Base-by-base conservation (phyloP, 106 monocot genomes). In the Acanthochlamys bracteata region DNA sequence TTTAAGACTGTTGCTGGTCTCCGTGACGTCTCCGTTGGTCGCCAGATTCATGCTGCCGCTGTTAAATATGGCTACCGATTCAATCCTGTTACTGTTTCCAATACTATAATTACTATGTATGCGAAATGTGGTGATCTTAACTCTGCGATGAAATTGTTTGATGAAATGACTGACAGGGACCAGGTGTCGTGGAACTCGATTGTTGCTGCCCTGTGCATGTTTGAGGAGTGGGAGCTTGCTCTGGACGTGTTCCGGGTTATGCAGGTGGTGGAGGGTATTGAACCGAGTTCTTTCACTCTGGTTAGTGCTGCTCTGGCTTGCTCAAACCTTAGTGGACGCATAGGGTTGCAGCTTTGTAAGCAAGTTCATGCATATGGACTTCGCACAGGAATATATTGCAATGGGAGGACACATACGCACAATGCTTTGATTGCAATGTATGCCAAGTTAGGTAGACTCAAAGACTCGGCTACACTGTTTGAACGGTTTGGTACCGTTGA, bases 371-470 rank as follows among this genome's bases (percentile, higher is more conserved):
- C 75, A 0, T 79, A 75, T 25, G 93, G 83, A 4, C 40, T 94
- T 51, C 67, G 90, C 1, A 66, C 63, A 11, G 84, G 89, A 19
- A 64, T 89, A 10, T 86, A 85, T 23, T 41, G 39, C 8, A 73
- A 78, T 22, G 79, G 68, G 16, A 78, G 74, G 73, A 82, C 77
- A 3, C 84, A 84, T 61, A 58, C 79, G 0, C 77, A 75, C 45
- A 94, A 94, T 60, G 73, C 94, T 7, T 42, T 94, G 69, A 72
- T 89, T 0, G 45, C 81, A 16, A 86, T 94, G 84, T 94, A 90
- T 45, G 89, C 86, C 0, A 89, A 82, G 61, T 53, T 94, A 66
- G 90, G 89, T 20, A 65, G 55, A 46, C 57, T 94, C 27, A 58
- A 19, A 21, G 76, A 86, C 59, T 78, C 89, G 4, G n/a, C 75